phyloP scores from a whole-genome alignment of 768 basidiomycete genomes.

The Tulasnella sp. region DNA sequence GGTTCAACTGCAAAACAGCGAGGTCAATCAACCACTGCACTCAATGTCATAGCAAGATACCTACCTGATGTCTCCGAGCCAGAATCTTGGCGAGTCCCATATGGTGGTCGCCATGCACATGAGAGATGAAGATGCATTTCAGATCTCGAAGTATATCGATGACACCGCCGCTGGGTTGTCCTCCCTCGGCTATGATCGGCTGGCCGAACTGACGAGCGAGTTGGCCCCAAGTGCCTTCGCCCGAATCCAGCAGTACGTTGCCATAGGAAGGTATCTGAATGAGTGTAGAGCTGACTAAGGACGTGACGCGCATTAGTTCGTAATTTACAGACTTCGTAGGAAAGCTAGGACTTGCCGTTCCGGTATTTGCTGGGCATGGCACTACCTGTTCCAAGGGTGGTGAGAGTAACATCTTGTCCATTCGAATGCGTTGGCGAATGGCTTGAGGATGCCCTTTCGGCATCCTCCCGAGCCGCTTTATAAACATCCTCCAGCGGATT shows the following conservation, averaged over 20 bases:
- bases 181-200: constrained; percentile 41
- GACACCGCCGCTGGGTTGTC: background rate
- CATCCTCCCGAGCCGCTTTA: background rate
- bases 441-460: background rate
- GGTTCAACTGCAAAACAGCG: constrained; percentile 56
- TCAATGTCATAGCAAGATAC: constrained; percentile 38
- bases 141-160: constrained; percentile 60
- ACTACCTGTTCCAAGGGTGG: constrained; percentile 88
- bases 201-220: constrained; percentile 75
- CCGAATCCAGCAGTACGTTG: constrained; percentile 80
- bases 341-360: constrained; percentile 62
- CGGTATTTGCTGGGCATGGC: constrained; percentile 83
- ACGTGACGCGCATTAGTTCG: background rate
- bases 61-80: constrained; percentile 67
- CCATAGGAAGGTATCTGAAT: constrained; percentile 73
- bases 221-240: constrained; percentile 94
- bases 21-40: background rate
- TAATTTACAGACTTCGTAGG: background rate
- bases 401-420: constrained; percentile 69
- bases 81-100: constrained; percentile 78
- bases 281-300: constrained; percentile 73
- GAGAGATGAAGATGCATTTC: constrained; percentile 83
- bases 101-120: constrained; percentile 93
- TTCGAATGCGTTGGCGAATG: constrained; percentile 34
- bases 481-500: constrained; percentile 20